Conservation (phyloP, 257 asterid species). For the Solanum chmielewskii region DNA sequence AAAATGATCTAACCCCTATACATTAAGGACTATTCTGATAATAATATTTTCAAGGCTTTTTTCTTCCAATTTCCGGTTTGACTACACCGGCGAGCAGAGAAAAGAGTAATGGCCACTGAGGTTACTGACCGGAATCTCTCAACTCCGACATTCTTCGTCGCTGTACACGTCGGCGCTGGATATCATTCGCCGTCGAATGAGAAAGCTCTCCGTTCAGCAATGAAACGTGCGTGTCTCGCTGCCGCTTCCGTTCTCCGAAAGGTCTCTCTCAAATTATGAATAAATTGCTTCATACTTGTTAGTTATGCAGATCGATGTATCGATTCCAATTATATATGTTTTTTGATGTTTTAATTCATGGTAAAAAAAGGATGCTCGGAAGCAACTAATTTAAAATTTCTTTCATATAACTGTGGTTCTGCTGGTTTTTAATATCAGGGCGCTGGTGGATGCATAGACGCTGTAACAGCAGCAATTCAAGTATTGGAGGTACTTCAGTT, state of each 20-base stretch:
- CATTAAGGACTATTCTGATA: neutral
- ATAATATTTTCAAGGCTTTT: neutral
- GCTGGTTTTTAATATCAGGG: conserved; percentile 24
- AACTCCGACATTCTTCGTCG: conserved; percentile 50
- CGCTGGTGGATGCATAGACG: conserved; percentile 63
- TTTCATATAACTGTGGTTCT: neutral
- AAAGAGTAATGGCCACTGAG: conserved; percentile 25
- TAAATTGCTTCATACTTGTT: neutral
- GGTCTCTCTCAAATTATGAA: conserved; percentile 18
- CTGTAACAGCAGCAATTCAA: conserved; percentile 80
- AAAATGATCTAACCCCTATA: neutral
- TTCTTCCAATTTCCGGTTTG: neutral
- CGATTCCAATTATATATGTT: neutral
- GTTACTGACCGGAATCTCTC: conserved; percentile 6
- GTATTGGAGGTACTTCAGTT: conserved; percentile 54
- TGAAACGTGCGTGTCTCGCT: conserved; percentile 77
- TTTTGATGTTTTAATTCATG: neutral
- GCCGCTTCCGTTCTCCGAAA: conserved; percentile 74
- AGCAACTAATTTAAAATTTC: neutral
- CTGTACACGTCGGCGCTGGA: conserved; percentile 87
- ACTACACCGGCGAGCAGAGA: neutral
- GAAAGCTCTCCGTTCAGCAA: conserved; percentile 67
- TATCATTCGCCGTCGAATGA: conserved; percentile 31
- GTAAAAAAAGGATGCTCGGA: neutral
- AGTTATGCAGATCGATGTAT: neutral